Percentiles rank a stretch among this genome's conserved stretches.
phyloP scores from a whole-genome alignment of 2,329 filamentous ascomycete genomes.

The Diaporthe australafricana region DNA sequence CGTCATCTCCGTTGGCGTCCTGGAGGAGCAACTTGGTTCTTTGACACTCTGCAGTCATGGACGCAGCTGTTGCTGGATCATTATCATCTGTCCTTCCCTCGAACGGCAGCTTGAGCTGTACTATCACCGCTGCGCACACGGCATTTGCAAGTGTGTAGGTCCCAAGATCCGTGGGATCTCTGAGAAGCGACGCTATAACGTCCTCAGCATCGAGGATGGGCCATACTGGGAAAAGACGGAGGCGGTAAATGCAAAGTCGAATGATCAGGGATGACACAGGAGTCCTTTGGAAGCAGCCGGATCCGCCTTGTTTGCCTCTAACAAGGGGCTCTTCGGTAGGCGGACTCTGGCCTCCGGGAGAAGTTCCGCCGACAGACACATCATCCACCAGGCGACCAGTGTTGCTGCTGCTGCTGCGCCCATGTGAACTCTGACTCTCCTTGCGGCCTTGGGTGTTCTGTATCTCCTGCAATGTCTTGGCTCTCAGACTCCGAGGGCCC shows the following conservation, averaged over 20 bases:
- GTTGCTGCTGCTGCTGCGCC: constrained; percentile 3
- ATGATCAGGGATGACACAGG: constrained; percentile 43
- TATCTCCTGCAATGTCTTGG: constrained; percentile 58
- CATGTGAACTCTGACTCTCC: not conserved
- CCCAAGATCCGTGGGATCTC: constrained; percentile 48
- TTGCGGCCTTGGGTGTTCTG: constrained; percentile 43
- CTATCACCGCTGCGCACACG: constrained; percentile 59
- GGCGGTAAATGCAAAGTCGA: constrained; percentile 57
- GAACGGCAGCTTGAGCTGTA: constrained; percentile 57
- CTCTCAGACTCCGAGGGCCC: constrained; percentile 58
- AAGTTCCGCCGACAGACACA: not conserved
- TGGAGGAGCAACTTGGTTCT: constrained; percentile 42
- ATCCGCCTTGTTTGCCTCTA: constrained; percentile 10
- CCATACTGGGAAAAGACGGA: constrained; percentile 65
- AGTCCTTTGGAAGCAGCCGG: constrained; percentile 13
- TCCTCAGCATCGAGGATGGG: constrained; percentile 60
- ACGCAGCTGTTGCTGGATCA: constrained; percentile 47
- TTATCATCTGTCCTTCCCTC: constrained; percentile 43
- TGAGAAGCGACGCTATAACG: constrained; percentile 52
- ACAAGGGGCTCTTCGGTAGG: not conserved
- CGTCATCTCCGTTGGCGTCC: constrained; percentile 39
- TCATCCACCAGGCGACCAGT: not conserved
- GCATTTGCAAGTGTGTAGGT: constrained; percentile 56
- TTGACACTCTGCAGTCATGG: constrained; percentile 52
- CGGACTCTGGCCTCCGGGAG: constrained; percentile 15